A percentile compares a stretch with the other conserved stretches of the same genome.
phyloP scores from a whole-genome alignment of 192 early-diverging fungal genomes.

The Phycomyces nitens region DNA sequence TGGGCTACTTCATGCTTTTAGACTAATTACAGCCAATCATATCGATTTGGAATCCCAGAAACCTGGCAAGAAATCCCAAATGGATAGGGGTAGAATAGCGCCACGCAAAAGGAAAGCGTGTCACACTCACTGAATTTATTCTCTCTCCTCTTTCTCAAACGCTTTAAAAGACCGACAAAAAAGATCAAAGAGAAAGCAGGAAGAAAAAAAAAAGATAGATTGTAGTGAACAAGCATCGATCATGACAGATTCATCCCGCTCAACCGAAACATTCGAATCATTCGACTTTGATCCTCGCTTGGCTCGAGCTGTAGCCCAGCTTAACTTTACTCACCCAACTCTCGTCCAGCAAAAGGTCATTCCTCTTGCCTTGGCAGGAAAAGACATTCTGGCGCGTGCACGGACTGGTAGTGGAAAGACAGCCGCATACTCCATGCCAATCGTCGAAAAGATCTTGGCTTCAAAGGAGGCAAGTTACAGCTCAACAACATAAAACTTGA shows the following conservation, averaged over 20 bases:
- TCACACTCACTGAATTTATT: not conserved
- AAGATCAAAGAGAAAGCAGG: no score
- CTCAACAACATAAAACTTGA: not conserved
- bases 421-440: slow-evolving; percentile 87
- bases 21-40: no score
- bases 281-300: slow-evolving; percentile 89
- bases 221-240: not conserved
- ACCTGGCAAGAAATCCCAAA: no score
- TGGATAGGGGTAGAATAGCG: not conserved
- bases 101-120: slow-evolving; percentile 4
- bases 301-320: slow-evolving; percentile 77
- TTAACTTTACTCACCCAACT: slow-evolving; percentile 83
- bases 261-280: slow-evolving; percentile 46
- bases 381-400: slow-evolving; percentile 90
- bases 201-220: no score
- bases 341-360: slow-evolving; percentile 86
- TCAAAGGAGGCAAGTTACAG: slow-evolving; percentile 56
- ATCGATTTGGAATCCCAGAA: no score
- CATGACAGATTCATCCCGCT: not conserved
- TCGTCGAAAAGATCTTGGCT: slow-evolving; percentile 86
- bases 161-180: no score
- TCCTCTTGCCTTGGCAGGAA: slow-evolving; percentile 86
- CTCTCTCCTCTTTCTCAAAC: no score
- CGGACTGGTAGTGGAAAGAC: slow-evolving; percentile 97
- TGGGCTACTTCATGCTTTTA: no score